These are phyloP conservation scores for Stachybotrys elegans DNA, from an alignment of 2,329 filamentous ascomycete genomes.

Conservation along the genomic window DNA sequence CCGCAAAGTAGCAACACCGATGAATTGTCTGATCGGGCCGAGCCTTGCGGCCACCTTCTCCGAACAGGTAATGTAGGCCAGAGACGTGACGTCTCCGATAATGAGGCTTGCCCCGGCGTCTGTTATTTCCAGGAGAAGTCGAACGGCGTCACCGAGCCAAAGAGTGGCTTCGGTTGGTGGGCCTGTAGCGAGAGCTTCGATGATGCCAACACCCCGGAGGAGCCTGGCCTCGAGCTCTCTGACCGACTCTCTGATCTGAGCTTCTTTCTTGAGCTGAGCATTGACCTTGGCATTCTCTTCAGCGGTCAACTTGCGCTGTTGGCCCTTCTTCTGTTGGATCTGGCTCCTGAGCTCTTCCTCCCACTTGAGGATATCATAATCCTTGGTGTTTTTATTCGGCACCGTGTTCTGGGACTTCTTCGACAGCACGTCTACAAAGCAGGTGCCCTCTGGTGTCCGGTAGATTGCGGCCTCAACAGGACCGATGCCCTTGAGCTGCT, in stretches of 20 bases:
- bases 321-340: slow-evolving; percentile 87
- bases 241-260: slow-evolving; percentile 70
- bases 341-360: slow-evolving; percentile 86
- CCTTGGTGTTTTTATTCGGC: slow-evolving; percentile 85
- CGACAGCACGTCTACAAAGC: slow-evolving; percentile 85
- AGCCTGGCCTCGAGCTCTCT: slow-evolving; percentile 64
- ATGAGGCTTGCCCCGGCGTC: slow-evolving; percentile 77
- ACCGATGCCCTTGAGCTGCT: slow-evolving; percentile 67
- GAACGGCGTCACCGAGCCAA: slow-evolving; percentile 83
- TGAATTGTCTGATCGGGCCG: slow-evolving; percentile 71
- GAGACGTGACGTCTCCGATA: slow-evolving; percentile 72
- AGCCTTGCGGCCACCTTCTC: slow-evolving; percentile 70
- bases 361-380: slow-evolving; percentile 96
- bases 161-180: slow-evolving; percentile 83
- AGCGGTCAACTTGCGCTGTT: slow-evolving; percentile 81
- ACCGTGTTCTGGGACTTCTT: slow-evolving; percentile 68
- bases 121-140: slow-evolving; percentile 67
- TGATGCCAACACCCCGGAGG: slow-evolving; percentile 78
- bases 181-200: slow-evolving; percentile 74
- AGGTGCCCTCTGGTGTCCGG: slow-evolving; percentile 80
- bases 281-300: slow-evolving; percentile 91
- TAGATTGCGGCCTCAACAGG: slow-evolving; percentile 91
- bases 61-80: slow-evolving; percentile 75
- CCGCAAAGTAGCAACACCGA: slow-evolving; percentile 82
- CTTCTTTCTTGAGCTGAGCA: slow-evolving; percentile 83